Percentiles rank a stretch among this genome's conserved stretches.
phyloP scores from a whole-genome alignment of 139 green algal genomes.

The Volvox reticuliferus region DNA sequence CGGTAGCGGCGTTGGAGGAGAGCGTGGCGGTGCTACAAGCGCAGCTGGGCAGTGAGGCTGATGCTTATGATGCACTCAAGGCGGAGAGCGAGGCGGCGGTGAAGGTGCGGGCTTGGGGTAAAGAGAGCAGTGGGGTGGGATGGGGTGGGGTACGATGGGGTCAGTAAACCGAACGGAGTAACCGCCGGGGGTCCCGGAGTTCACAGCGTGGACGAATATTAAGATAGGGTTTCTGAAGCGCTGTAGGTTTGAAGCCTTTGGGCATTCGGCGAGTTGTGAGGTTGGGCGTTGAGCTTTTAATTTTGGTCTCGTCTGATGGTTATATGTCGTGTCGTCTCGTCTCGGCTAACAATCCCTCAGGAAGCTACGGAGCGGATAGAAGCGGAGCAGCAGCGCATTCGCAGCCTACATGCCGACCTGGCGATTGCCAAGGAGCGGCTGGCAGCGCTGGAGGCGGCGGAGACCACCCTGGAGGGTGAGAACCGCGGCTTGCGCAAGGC shows the following conservation, averaged over 20 bases:
- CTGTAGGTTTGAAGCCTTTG: no score
- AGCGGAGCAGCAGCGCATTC: neutral
- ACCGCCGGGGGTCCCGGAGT: no score
- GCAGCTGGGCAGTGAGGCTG: conserved; percentile 31
- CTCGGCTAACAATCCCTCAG: neutral
- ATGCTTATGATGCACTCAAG: neutral
- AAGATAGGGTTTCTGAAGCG: no score
- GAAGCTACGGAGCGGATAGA: neutral
- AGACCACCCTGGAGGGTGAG: conserved; percentile 32
- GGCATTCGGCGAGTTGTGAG: no score
- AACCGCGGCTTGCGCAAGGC: conserved; percentile 9
- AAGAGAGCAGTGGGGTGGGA: neutral
- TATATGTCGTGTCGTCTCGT: neutral
- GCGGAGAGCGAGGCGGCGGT: neutral
- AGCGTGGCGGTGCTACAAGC: conserved; percentile 32
- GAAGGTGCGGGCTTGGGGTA: neutral
- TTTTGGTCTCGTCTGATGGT: no score
- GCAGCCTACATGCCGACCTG: neutral
- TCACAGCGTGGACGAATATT: no score
- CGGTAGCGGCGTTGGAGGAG: conserved; percentile 36
- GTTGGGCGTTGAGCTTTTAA: no score
- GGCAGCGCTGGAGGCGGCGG: conserved; percentile 30
- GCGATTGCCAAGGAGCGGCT: neutral
- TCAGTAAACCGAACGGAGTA: no score
- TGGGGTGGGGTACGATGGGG: neutral